Conservation (phyloP, 75 land plant species). For the Larix kaempferi region DNA sequence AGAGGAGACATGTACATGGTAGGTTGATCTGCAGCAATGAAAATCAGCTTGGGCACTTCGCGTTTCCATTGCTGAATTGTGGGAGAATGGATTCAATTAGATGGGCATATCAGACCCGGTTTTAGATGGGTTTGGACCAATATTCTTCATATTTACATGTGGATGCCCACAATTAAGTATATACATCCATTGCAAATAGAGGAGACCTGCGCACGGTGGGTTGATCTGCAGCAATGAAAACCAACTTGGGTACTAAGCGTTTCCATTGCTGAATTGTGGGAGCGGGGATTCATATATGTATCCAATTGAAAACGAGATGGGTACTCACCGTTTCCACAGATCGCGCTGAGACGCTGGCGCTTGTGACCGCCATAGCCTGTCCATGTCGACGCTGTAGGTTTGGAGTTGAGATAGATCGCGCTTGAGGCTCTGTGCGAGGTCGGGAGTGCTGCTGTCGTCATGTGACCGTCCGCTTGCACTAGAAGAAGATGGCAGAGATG, state of each 20-base stretch:
- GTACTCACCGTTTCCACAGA: conserved; percentile 76
- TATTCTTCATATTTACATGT: too few relatives aligned
- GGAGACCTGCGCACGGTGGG: not conserved
- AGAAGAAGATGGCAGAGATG: conserved; percentile 4
- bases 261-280: not conserved
- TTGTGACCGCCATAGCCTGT: conserved; percentile 76
- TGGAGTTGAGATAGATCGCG: conserved; percentile 72
- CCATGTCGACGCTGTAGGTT: conserved; percentile 73
- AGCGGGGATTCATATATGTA: not conserved
- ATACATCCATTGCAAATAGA: not conserved
- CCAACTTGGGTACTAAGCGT: not conserved
- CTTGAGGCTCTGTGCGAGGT: conserved; percentile 47
- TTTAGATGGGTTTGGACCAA: too few relatives aligned
- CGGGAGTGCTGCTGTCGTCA: conserved; percentile 27
- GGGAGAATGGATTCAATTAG: not conserved
- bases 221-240: not conserved
- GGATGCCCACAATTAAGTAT: too few relatives aligned
- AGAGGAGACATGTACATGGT: not conserved
- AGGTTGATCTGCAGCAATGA: not conserved
- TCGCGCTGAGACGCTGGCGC: conserved; percentile 68
- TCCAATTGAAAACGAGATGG: too few relatives aligned
- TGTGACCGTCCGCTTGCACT: not conserved
- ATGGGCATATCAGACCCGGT: too few relatives aligned
- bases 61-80: not conserved
- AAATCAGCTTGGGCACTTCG: not conserved